These are phyloP conservation scores for Acanthamoeba quina DNA, from an alignment of 208 protist genomes.

Conservation along the genomic window DNA sequence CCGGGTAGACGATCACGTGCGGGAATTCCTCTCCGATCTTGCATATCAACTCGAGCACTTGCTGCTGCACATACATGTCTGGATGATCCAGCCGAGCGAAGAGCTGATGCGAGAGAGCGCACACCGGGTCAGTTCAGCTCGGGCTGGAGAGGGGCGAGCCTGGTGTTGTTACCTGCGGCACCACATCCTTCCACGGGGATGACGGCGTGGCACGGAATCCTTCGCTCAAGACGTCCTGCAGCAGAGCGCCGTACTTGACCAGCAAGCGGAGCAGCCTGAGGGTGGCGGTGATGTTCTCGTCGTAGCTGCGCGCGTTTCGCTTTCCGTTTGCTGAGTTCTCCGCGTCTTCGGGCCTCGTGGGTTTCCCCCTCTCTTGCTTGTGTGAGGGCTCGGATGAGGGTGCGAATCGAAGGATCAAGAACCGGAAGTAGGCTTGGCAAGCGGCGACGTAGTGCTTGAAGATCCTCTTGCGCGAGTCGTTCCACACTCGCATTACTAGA, in stretches of 20 bases:
- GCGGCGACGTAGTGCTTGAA: conserved; percentile 33
- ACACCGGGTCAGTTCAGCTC: no score
- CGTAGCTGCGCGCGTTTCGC: conserved; percentile 28
- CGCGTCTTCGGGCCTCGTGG: neutral
- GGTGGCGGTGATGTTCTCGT: conserved; percentile 54
- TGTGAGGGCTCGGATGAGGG: neutral
- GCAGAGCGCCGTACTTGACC: conserved; percentile 50
- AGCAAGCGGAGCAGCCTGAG: conserved; percentile 57
- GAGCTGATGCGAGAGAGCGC: neutral
- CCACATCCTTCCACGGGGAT: conserved; percentile 24
- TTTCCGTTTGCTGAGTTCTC: neutral
- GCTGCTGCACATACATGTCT: conserved; percentile 26
- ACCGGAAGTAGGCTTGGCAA: conserved; percentile 21
- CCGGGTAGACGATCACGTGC: conserved; percentile 78
- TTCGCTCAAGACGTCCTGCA: conserved; percentile 19
- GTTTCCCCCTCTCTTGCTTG: neutral
- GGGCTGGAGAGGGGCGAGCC: neutral
- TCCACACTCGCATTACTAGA: conserved; percentile 23
- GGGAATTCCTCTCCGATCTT: conserved; percentile 73
- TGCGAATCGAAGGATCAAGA: conserved; percentile 31
- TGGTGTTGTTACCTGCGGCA: conserved; percentile 14
- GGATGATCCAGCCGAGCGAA: conserved; percentile 78
- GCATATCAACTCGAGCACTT: conserved; percentile 74
- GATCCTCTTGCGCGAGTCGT: neutral
- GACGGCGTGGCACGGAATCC: conserved; percentile 25